Evolutionary conservation across 1,139 yeast species (phyloP).

Genomic region (Hansenula lynferdii): DNA sequence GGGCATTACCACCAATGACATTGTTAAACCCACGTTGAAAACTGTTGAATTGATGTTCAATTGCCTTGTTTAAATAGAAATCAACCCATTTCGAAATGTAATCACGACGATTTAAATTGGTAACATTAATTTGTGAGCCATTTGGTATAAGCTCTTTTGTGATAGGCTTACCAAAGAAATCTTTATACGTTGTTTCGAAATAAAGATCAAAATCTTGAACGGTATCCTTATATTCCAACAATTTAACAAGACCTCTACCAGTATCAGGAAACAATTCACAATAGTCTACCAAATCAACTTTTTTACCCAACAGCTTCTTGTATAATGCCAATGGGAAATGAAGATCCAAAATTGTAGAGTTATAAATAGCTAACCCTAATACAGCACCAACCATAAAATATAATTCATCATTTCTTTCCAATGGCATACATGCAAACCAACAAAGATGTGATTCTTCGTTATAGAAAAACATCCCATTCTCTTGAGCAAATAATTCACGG

Average conservation of each 20-base stretch:
- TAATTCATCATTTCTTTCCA: slow-evolving; percentile 34
- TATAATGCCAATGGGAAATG: slow-evolving; percentile 73
- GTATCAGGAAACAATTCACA: slow-evolving; percentile 62
- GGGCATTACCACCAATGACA: slow-evolving; percentile 78
- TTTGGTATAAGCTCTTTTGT: slow-evolving; percentile 48
- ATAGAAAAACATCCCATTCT: slow-evolving; percentile 55
- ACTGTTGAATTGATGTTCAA: slow-evolving; percentile 46
- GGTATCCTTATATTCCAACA: slow-evolving; percentile 46
- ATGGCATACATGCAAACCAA: slow-evolving; percentile 64
- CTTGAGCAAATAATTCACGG: slow-evolving; percentile 62
- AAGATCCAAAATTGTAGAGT: slow-evolving; percentile 80
- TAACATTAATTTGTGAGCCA: slow-evolving; percentile 55
- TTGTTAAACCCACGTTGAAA: slow-evolving; percentile 67
- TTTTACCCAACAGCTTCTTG: slow-evolving; percentile 61
- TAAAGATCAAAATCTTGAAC: slow-evolving; percentile 42
- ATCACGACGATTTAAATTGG: slow-evolving; percentile 45
- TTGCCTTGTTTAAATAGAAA: slow-evolving; percentile 54
- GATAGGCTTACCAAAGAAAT: slow-evolving; percentile 34
- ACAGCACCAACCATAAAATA: slow-evolving; percentile 81
- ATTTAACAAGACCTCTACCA: slow-evolving; percentile 49
- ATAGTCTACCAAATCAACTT: slow-evolving; percentile 59
- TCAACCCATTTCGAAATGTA: slow-evolving; percentile 61
- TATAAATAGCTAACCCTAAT: slow-evolving; percentile 85
- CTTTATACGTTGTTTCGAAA: slow-evolving; percentile 41
- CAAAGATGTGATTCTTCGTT: slow-evolving; percentile 65